These are phyloP conservation scores for Auxenochlorella pyrenoidosa DNA, from an alignment of 139 green algal genomes.

Conservation along the genomic window DNA sequence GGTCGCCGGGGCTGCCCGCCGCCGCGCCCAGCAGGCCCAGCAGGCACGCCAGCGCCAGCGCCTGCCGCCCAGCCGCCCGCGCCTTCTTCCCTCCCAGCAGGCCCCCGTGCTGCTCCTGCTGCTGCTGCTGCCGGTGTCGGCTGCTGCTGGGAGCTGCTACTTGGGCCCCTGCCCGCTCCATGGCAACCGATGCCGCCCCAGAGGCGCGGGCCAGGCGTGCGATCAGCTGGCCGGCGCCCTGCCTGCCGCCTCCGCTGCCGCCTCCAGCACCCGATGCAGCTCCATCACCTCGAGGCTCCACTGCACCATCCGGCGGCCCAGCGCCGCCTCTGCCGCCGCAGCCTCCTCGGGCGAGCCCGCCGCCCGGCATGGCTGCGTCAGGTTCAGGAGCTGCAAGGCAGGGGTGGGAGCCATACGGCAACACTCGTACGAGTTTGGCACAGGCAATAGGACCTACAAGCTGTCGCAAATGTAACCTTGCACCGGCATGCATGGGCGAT, in stretches of 20 bases:
- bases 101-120: no score
- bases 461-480: no score
- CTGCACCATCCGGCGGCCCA: slow-evolving; percentile 11
- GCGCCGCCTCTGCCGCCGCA: background rate
- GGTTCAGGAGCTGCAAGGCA: slow-evolving; percentile 34
- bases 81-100: background rate
- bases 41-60: background rate
- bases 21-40: background rate
- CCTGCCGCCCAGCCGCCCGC: background rate
- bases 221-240: background rate
- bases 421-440: background rate
- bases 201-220: background rate
- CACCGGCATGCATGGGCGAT: no score
- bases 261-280: slow-evolving; percentile 28
- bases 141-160: no score
- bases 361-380: slow-evolving; percentile 1
- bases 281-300: slow-evolving; percentile 34
- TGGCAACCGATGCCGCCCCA: background rate
- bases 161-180: background rate
- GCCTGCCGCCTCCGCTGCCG: background rate
- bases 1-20: slow-evolving; percentile 32
- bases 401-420: background rate
- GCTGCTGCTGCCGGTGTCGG: background rate
- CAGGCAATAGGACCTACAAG: background rate
- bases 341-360: background rate